Evolutionary conservation across 768 basidiomycete genomes (phyloP), one percentile per base, ranked within the genome.

Genomic region (Kwoniella dendrophila): DNA sequence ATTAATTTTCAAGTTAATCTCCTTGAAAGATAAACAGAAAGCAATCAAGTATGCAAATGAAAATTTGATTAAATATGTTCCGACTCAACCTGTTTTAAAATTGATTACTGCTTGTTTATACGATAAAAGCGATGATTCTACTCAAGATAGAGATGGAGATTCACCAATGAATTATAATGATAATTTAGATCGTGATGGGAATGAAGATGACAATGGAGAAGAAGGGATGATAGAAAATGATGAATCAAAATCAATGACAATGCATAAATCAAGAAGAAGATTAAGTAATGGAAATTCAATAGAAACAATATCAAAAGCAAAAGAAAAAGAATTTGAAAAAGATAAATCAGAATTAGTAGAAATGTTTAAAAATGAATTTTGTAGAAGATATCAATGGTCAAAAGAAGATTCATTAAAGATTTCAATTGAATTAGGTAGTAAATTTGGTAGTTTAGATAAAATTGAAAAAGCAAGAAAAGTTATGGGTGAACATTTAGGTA

Each of bases 381-480:
- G 94, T 70, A 86, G 88, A 12, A 87, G 84, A 68, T 80, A 94
- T 18, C 90, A 90, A 3, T 89, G 95, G 88, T 90, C 94, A 68
- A 84, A 88, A 59, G 90, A 95, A 69, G 86, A 90, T 12, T 90
- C 93, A 0, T 82, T 99, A 44, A 84, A 87, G 40, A 91, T 96
- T 2, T 88, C 94, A 2, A 91, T 90, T 2, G 93, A 95, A 69
- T 88, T 98, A 52, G 96, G 95, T 1, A 91, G 90, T 0, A 59
- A 65, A 53, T 89, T 90, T 4, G 92, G 94, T 2, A 93, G 94
- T 0, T 79, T 98, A 59, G 88, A 89, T 5, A 86, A 89, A 72
- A 94, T 98, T 44, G 92, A 95, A 81, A 98, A 97, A 78, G 94
- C 92, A 5, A 84, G 90, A 63, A 89, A 88, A 64, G 90, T 98